Evolutionary conservation across 306 rosid genomes (phyloP), one percentile per base, ranked within the genome.

Genomic region (Dryas alaskensis): DNA sequence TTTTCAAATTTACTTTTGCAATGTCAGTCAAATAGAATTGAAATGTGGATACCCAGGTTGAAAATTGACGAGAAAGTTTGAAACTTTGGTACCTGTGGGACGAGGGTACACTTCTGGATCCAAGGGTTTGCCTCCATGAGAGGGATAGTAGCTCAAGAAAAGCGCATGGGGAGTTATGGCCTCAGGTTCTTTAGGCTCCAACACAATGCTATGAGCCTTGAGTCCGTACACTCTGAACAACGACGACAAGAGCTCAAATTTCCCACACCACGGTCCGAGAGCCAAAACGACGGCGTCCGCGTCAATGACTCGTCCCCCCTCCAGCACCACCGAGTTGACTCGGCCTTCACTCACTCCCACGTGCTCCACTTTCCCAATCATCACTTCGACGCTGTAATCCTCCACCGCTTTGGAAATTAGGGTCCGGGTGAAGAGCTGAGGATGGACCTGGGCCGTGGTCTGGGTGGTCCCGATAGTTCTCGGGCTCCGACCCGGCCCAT

Each of bases 41-140:
- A 44, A 45, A 31, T 31, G 4, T 2, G 1, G 47, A 47, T 10
- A 39, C 17, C 7, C 4, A 40, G 53, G 19, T 50, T 5, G 17
- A 52, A 50, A 70, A 82, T 58, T 13, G 8, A 73, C 11, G n/a
- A 14, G 22, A 10, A 73, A 49, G 54, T 37, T n/a, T 9, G 42
- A 11, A 52, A 77, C 11, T 60, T 22, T 16, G 47, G 72, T 80
- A 87, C 97, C 97, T 48, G 91, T 89, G 12, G 99, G 99, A 12
- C 93, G 99, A 80, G 97, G 99, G 65, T 92, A 92, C 17, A 94
- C 92, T 79, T 91, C 97, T 0, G 90, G 97, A 62, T 94, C 95
- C 22, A 91, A 60, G 16, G 97, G 78, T 44, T 48, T 70, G 57
- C 89, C 90, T 43, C 87, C 76, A 7, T 72, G 48, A 6, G 88